Conservation (phyloP, 2,329 filamentous ascomycete genomes). For the Xylaria polymorpha region DNA sequence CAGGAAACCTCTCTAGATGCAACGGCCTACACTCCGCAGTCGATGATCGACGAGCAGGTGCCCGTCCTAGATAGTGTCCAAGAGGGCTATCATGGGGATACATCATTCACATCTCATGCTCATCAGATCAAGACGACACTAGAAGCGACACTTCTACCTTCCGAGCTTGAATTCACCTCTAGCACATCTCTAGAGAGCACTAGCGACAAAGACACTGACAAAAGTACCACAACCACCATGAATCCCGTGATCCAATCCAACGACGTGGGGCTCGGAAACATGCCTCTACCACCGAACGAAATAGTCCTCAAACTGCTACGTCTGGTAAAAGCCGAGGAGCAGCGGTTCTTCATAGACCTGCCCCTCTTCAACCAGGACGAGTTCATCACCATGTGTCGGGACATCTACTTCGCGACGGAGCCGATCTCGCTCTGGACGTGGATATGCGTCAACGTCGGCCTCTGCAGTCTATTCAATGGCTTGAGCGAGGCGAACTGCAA, state of each 20-base stretch:
- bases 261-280: slow-evolving; percentile 35
- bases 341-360: slow-evolving; percentile 47
- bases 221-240: slow-evolving; percentile 3
- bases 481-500: slow-evolving; percentile 26
- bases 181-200: slow-evolving; percentile 17
- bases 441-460: slow-evolving; percentile 47
- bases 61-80: slow-evolving; percentile 40
- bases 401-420: slow-evolving; percentile 48
- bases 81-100: slow-evolving; percentile 46
- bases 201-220: slow-evolving; percentile 15
- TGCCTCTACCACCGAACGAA: slow-evolving; percentile 45
- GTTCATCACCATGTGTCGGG: slow-evolving; percentile 46
- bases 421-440: slow-evolving; percentile 46
- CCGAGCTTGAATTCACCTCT: slow-evolving; percentile 36
- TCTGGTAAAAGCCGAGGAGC: slow-evolving; percentile 42
- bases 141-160: slow-evolving; percentile 41
- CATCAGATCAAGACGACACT: slow-evolving; percentile 40
- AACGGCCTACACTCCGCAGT: slow-evolving; percentile 38
- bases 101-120: slow-evolving; percentile 48
- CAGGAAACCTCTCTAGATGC: slow-evolving; percentile 13
- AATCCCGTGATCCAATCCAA: slow-evolving; percentile 11
- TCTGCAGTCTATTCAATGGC: slow-evolving; percentile 44
- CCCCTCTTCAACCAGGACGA: slow-evolving; percentile 44
- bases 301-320: slow-evolving; percentile 46
- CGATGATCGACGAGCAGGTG: slow-evolving; percentile 47